phyloP scores from a whole-genome alignment of 441 rosid species.

The Erodium moschatum region DNA sequence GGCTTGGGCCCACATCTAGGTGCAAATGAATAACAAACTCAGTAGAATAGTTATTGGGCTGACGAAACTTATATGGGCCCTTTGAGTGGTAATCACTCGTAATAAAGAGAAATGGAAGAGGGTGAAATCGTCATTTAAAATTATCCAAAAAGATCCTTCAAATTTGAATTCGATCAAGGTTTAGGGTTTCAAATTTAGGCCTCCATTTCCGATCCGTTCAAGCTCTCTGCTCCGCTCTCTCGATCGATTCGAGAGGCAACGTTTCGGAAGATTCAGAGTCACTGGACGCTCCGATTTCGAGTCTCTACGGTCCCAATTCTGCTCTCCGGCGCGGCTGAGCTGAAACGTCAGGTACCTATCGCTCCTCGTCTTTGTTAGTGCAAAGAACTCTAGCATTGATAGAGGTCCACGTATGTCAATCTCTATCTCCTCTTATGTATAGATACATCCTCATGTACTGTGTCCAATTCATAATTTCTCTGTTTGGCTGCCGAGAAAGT shows the following conservation, averaged over 20 bases:
- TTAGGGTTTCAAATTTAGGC: slow-evolving; percentile 6
- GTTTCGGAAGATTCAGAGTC: neutral
- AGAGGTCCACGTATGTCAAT: no score
- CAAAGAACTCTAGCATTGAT: neutral
- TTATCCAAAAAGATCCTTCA: neutral
- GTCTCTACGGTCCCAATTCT: neutral
- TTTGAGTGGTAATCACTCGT: no score
- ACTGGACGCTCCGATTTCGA: neutral
- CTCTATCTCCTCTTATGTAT: no score
- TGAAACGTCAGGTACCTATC: neutral
- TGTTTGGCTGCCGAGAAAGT: no score
- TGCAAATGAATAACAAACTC: no score
- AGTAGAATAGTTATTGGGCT: no score
- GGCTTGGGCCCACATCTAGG: no score
- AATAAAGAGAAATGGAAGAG: neutral
- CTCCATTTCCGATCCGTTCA: neutral
- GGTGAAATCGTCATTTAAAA: neutral
- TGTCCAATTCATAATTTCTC: no score
- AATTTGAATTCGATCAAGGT: neutral
- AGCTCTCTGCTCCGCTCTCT: neutral
- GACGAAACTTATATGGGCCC: no score
- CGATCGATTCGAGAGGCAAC: neutral
- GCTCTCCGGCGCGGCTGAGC: neutral
- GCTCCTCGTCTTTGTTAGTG: neutral
- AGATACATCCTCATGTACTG: no score